Percentiles rank a stretch among this genome's conserved stretches.
Conservation (phyloP, 2,329 filamentous ascomycete genomes). For the Trichoderma citrinoviride region DNA sequence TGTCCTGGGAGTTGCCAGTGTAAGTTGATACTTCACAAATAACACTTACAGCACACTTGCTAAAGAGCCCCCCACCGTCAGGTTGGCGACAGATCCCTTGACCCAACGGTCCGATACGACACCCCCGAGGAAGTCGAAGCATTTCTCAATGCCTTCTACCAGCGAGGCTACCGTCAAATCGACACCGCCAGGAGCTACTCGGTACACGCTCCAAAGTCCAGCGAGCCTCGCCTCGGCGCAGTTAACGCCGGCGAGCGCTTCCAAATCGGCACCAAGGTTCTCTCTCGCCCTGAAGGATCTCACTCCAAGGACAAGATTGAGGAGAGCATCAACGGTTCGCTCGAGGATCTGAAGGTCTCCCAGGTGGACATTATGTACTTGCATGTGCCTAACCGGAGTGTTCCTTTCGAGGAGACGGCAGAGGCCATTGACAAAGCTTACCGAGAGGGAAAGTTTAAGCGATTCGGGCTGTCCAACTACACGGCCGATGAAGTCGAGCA, state of each 20-base stretch:
- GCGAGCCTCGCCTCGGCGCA: constrained; percentile 34
- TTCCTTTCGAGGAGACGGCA: constrained; percentile 15
- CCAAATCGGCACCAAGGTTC: constrained; percentile 38
- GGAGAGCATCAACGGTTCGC: constrained; percentile 33
- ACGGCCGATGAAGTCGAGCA: constrained; percentile 43
- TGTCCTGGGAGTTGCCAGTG: constrained; percentile 9
- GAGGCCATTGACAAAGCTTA: constrained; percentile 17
- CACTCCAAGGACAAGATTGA: constrained; percentile 33
- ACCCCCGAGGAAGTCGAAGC: constrained; percentile 29
- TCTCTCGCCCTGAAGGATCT: constrained; percentile 26
- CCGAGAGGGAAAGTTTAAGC: constrained; percentile 64
- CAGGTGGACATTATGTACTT: constrained; percentile 13
- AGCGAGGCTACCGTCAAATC: constrained; percentile 11
- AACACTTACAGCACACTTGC: not conserved
- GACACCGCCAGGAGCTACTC: constrained; percentile 17
- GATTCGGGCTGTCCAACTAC: constrained; percentile 49
- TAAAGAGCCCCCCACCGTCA: not conserved
- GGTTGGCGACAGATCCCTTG: constrained; percentile 28
- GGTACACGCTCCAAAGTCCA: constrained; percentile 26
- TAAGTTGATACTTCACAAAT: not conserved
- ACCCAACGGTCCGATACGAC: constrained; percentile 28
- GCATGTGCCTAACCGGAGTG: constrained; percentile 1
- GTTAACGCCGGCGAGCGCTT: constrained; percentile 32
- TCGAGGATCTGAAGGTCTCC: constrained; percentile 29
- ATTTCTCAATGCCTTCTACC: constrained; percentile 7